These are phyloP conservation scores for Pseudonectria foliicola DNA, from an alignment of 2,329 filamentous ascomycete genomes.

Conservation along the genomic window DNA sequence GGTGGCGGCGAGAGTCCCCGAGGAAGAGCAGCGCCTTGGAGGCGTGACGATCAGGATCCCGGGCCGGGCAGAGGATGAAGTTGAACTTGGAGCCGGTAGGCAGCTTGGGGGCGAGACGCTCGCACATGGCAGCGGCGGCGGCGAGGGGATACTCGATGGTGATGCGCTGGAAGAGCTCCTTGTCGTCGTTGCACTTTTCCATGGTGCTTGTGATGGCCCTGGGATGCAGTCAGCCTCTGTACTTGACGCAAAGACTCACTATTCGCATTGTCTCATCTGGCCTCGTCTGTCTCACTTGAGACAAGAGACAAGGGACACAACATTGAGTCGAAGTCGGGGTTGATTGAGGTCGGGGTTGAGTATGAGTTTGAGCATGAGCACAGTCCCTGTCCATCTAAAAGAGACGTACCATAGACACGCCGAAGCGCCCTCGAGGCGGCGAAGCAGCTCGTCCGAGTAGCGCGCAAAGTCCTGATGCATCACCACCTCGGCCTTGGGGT, in stretches of 20 bases:
- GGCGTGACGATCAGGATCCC: slow-evolving; percentile 27
- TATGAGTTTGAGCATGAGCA: too few species aligned
- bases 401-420: slow-evolving; percentile 60
- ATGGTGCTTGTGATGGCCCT: slow-evolving; percentile 37
- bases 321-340: too few species aligned
- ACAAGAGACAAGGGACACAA: too few species aligned
- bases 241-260: background rate
- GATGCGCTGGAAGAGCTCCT: slow-evolving; percentile 39
- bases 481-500: slow-evolving; percentile 43
- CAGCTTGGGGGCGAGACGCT: slow-evolving; percentile 23
- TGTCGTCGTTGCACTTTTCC: slow-evolving; percentile 41
- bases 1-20: slow-evolving; percentile 30
- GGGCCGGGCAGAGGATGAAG: slow-evolving; percentile 37
- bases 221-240: background rate
- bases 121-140: slow-evolving; percentile 47
- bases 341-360: too few species aligned
- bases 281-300: slow-evolving; percentile 1
- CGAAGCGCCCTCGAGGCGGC: slow-evolving; percentile 42
- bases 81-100: slow-evolving; percentile 29
- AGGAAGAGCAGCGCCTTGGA: slow-evolving; percentile 29
- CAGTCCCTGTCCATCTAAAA: too few species aligned
- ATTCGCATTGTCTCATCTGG: too few species aligned
- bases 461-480: slow-evolving; percentile 46
- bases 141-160: slow-evolving; percentile 54
- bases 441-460: slow-evolving; percentile 35